Evolutionary conservation across 345 rosid species (phyloP).

Genomic region (Citrus mangshanensis): DNA sequence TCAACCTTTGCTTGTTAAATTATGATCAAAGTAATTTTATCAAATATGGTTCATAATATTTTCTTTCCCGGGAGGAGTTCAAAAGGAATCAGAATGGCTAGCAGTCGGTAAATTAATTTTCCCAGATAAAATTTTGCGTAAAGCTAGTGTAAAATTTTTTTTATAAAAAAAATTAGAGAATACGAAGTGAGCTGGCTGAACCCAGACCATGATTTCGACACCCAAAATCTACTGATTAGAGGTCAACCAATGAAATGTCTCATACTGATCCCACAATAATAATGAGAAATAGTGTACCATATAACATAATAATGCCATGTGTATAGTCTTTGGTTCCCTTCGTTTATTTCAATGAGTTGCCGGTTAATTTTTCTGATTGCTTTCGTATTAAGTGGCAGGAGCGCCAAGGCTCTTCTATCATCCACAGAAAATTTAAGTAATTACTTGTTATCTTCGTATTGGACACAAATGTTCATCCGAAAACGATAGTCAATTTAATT

Average conservation of each 20-base stretch:
- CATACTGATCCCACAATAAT: background rate
- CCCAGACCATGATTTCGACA: background rate
- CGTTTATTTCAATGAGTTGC: background rate
- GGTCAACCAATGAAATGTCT: constrained; percentile 4
- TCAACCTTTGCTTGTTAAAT: background rate
- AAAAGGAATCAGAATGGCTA: background rate
- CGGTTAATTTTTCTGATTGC: background rate
- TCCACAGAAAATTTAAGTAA: background rate
- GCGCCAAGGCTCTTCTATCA: background rate
- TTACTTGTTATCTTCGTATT: background rate
- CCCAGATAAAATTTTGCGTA: background rate
- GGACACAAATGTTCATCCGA: constrained; percentile 1
- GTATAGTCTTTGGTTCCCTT: background rate
- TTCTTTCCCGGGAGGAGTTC: too few relatives aligned
- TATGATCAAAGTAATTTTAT: background rate
- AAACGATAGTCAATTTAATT: constrained; percentile 8
- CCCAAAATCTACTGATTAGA: background rate
- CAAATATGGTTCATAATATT: background rate
- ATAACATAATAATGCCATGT: background rate
- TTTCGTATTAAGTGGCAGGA: background rate
- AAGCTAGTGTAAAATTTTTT: background rate
- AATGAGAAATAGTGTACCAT: background rate
- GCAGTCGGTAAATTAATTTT: background rate
- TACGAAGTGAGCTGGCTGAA: background rate
- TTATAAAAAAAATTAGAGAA: background rate